These are phyloP conservation scores for Ceratopteris richardii DNA, from an alignment of 75 land plant genomes.

Conservation along the genomic window DNA sequence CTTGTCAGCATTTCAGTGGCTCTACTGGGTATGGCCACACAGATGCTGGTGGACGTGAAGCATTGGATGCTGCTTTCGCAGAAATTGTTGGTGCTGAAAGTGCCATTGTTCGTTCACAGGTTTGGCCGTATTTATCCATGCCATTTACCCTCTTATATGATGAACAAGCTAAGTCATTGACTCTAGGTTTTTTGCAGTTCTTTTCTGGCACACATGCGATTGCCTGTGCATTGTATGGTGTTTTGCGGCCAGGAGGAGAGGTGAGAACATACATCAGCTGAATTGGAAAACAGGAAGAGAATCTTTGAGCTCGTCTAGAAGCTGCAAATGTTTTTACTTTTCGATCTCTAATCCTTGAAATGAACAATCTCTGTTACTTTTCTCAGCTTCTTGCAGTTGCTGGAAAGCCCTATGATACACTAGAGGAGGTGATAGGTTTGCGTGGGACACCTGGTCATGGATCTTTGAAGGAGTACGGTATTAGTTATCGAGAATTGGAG, in stretches of 20 bases:
- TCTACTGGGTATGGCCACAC: slow-evolving; percentile 96
- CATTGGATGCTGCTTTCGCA: slow-evolving; percentile 82
- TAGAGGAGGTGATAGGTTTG: slow-evolving; percentile 94
- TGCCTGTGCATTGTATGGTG: slow-evolving; percentile 80
- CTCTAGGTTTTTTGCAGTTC: slow-evolving; percentile 37
- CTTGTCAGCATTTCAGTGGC: slow-evolving; percentile 78
- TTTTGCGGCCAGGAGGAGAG: slow-evolving; percentile 92
- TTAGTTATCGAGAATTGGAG: slow-evolving; percentile 75
- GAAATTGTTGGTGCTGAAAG: slow-evolving; percentile 83
- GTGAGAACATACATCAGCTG: slow-evolving; percentile 20
- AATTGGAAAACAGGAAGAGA: no score
- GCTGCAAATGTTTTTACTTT: no score
- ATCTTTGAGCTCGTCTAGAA: no score
- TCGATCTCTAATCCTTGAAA: no score
- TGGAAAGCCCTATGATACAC: slow-evolving; percentile 92
- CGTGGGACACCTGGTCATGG: slow-evolving; percentile 64
- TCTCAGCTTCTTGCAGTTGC: slow-evolving; percentile 85
- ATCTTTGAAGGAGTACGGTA: slow-evolving; percentile 81
- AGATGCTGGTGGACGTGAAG: slow-evolving; percentile 90
- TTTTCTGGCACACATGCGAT: slow-evolving; percentile 99
- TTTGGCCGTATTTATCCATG: slow-evolving; percentile 3
- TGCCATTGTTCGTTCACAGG: slow-evolving; percentile 91
- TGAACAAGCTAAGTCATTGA: no score
- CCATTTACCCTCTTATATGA: no score
- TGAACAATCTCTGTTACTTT: no score